Evolutionary conservation across 192 early-diverging fungal species (phyloP).

Genomic region (Backusella australiensis): DNA sequence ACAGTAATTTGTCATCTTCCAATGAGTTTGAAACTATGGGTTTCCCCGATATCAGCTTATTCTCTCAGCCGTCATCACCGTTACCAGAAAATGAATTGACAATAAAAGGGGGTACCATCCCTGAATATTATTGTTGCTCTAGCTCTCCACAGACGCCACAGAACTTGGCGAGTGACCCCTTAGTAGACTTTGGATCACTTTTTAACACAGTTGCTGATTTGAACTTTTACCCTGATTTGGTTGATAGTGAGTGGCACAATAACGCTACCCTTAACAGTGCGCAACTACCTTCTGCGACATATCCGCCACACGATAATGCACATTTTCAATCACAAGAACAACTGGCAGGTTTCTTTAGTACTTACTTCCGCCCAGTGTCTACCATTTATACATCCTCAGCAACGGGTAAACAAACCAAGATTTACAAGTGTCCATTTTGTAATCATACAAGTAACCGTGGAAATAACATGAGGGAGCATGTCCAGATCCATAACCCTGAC

Average conservation of each 20-base stretch:
- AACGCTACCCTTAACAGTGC: neutral
- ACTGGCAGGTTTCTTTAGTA: neutral
- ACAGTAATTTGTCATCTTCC: neutral
- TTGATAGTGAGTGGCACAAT: neutral
- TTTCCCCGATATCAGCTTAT: neutral
- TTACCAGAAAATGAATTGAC: neutral
- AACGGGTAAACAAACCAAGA: neutral
- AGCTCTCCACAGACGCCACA: neutral
- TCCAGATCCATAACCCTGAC: constrained; percentile 63
- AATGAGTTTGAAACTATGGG: neutral
- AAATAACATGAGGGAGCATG: constrained; percentile 68
- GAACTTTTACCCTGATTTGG: neutral
- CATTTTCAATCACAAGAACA: neutral
- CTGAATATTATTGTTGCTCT: neutral
- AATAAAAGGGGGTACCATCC: neutral
- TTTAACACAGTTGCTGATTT: neutral
- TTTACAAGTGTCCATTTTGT: constrained; percentile 52
- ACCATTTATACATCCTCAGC: neutral
- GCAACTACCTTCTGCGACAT: neutral
- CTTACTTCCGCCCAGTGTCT: neutral
- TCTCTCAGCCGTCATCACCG: neutral
- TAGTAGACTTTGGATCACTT: neutral
- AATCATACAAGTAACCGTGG: constrained; percentile 56
- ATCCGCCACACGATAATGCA: neutral
- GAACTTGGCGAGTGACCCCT: neutral